These are phyloP conservation scores for Eucalyptus cloeziana DNA, from an alignment of 345 rosid species.

Conservation along the genomic window DNA sequence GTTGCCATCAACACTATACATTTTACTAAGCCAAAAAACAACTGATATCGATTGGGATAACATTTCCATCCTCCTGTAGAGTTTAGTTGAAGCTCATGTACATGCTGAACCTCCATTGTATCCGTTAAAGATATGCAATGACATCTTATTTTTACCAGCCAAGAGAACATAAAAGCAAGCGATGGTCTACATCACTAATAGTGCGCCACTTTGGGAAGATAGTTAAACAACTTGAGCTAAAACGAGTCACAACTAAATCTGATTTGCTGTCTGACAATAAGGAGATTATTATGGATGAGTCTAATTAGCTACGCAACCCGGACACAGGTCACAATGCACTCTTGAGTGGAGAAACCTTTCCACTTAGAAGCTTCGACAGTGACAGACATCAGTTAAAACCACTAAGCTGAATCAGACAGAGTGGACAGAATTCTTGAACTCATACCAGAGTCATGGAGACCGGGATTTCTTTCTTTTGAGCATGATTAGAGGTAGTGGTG, in stretches of 20 bases:
- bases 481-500: not conserved
- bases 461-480: not conserved
- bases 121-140: not conserved
- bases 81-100: not conserved
- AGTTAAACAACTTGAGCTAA: not conserved
- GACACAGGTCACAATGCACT: too few relatives aligned
- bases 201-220: not conserved
- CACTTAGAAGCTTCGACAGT: not conserved
- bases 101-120: not conserved
- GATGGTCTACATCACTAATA: accelerated
- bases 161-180: not conserved
- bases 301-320: not conserved
- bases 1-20: not conserved
- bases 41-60: not conserved
- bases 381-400: not conserved
- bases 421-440: not conserved
- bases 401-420: not conserved
- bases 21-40: not conserved
- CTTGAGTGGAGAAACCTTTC: not conserved
- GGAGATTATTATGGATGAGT: not conserved
- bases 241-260: not conserved
- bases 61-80: not conserved
- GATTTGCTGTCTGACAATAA: not conserved
- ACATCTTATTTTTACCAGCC: not conserved
- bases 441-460: not conserved